These are phyloP conservation scores for Leccinum disarticulatum DNA, from an alignment of 768 basidiomycete species.

Conservation along the genomic window DNA sequence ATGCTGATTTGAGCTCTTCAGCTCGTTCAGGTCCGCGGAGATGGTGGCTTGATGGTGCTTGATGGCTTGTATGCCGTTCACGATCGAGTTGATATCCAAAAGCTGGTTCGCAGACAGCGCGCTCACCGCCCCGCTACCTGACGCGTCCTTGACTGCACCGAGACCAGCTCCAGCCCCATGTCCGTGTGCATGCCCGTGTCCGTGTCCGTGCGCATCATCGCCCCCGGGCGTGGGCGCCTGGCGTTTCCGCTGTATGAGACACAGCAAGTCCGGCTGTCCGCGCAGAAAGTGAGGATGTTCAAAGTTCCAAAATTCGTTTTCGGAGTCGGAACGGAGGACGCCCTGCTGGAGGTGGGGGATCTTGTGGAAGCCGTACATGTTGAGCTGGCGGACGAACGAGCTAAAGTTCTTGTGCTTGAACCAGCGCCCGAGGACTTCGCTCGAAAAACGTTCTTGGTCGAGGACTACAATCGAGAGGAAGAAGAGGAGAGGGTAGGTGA, in stretches of 20 bases:
- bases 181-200: background rate
- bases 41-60: slow-evolving; percentile 93
- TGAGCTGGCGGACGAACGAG: slow-evolving; percentile 90
- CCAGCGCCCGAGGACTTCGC: slow-evolving; percentile 87
- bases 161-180: background rate
- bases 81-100: slow-evolving; percentile 75
- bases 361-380: slow-evolving; percentile 97
- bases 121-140: slow-evolving; percentile 19
- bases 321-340: slow-evolving; percentile 79
- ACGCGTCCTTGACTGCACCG: slow-evolving; percentile 14
- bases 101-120: slow-evolving; percentile 48
- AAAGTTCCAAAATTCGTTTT: slow-evolving; percentile 89
- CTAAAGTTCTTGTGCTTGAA: slow-evolving; percentile 99
- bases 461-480: slow-evolving; percentile 54
- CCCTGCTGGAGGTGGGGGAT: slow-evolving; percentile 96
- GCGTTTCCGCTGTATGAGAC: slow-evolving; percentile 84
- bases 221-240: slow-evolving; percentile 37
- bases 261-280: slow-evolving; percentile 85
- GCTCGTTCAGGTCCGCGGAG: slow-evolving; percentile 80
- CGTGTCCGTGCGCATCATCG: slow-evolving; percentile 31
- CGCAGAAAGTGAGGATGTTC: slow-evolving; percentile 86
- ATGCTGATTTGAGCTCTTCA: slow-evolving; percentile 83
- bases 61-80: slow-evolving; percentile 81
- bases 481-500: background rate
- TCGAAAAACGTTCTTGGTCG: slow-evolving; percentile 87